Base-by-base conservation (phyloP, 2,329 filamentous ascomycete genomes). In the Aspergillus sp. region DNA sequence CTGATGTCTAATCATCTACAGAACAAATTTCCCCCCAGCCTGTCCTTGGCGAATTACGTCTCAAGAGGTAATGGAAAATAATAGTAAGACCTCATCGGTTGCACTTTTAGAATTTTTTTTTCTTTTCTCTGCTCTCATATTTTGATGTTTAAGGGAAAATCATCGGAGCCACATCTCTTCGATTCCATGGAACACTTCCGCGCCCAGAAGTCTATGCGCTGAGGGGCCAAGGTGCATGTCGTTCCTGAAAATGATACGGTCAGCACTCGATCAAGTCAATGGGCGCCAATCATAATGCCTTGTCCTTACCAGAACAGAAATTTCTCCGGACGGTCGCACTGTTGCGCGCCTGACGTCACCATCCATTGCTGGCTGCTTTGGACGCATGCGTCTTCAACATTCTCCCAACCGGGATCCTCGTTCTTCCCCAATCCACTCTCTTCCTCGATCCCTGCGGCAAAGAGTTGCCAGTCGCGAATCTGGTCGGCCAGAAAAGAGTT, bases 271-370 rank as follows among this genome's bases (percentile, higher is more conserved):
- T 58, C 47, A 54, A 58, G 32, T 55, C 36, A 48, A 55, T 38
- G 50, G 36, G 36, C 39, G 23, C 48, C 59, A 56, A 48, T 52
- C 32, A 45, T 32, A 51, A 62, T 59, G 60, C 36, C 48, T 60
- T 21, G 41, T 55, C 59, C 73, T 71, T 68, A 78, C 78, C 76
- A 77, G 65, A 79, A 78, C 39, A 78, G 68, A 66, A 74, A 77
- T 59, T 74, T 76, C 28, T 76, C 70, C 28, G 77, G 75, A 55
- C 70, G 61, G 54, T 69, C 69, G 67, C 76, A 78, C 60, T 60
- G 65, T 52, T 67, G 67, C 54, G 65, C 59, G 59, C 68, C 70
- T 69, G 71, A 73, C 68, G 69, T 71, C 68, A 70, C 69, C 61
- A 71, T 67, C 67, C 63, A 63, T 60, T 69, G 64, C 59, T 67